These are phyloP conservation scores for Linanthus parryae DNA, from an alignment of 148 eudicot species.

Conservation along the genomic window DNA sequence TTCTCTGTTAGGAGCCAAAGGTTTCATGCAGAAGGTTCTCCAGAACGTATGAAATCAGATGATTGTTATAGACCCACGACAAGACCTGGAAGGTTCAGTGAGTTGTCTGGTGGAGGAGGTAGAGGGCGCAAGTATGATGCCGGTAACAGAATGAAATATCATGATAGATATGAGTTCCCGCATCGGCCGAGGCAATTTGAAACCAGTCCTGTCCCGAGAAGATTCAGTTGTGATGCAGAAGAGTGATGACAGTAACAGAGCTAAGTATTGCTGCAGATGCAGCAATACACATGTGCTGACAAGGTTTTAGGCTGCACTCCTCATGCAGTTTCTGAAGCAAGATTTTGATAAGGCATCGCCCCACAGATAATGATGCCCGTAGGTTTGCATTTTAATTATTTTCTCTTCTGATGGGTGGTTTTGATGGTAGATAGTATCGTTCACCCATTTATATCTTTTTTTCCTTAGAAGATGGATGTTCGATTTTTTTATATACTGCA, in stretches of 20 bases:
- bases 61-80: constrained; percentile 11
- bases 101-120: constrained; percentile 14
- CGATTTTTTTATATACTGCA: too few relatives aligned
- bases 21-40: constrained; percentile 31
- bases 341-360: constrained; percentile 23
- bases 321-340: constrained; percentile 17
- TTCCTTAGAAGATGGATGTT: not conserved
- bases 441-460: not conserved
- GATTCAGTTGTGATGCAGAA: constrained; percentile 34
- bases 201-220: constrained; percentile 23
- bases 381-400: not conserved
- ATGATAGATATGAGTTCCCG: constrained; percentile 30
- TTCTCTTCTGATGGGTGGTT: not conserved
- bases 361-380: constrained; percentile 12
- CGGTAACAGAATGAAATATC: constrained; percentile 18
- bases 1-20: constrained; percentile 27
- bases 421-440: constrained; percentile 8
- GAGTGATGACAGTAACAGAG: too few relatives aligned
- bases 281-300: too few relatives aligned
- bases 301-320: constrained; percentile 22
- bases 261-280: too few relatives aligned
- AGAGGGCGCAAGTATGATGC: constrained; percentile 31
- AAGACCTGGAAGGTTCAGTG: constrained; percentile 11
- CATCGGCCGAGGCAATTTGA: constrained; percentile 31
- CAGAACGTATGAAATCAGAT: constrained; percentile 23